Conservation (phyloP, 805 yeast genomes). For the Monosporozyma siamensis region DNA sequence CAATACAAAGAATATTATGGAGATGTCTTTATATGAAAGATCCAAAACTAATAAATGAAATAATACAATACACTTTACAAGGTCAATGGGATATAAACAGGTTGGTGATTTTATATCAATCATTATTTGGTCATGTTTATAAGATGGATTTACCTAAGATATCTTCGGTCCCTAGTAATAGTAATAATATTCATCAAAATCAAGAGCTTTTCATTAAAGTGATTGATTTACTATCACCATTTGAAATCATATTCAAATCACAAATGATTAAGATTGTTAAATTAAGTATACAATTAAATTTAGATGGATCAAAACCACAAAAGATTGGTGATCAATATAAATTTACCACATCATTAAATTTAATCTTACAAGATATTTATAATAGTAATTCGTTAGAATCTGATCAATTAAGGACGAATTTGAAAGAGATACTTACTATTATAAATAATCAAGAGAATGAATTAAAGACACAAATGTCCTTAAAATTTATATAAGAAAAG, state of each 20-base stretch:
- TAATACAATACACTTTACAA: constrained; percentile 3
- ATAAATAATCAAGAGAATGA: constrained; percentile 20
- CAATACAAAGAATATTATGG: constrained; percentile 22
- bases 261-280: constrained; percentile 15
- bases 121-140: constrained; percentile 18
- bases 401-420: constrained; percentile 8
- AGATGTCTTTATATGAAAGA: constrained; percentile 12
- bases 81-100: constrained; percentile 9
- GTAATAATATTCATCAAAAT: constrained; percentile 5
- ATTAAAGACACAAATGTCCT: constrained; percentile 21
- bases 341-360: constrained; percentile 23
- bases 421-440: constrained; percentile 10
- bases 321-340: constrained; percentile 14
- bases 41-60: background rate
- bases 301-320: constrained; percentile 8
- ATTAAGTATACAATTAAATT: constrained; percentile 19
- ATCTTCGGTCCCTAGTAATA: too few species aligned
- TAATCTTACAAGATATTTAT: constrained; percentile 17
- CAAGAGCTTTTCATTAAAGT: constrained; percentile 18
- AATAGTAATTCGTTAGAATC: background rate
- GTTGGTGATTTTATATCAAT: constrained; percentile 20
- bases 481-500: constrained; percentile 15
- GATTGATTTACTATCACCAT: constrained; percentile 13
- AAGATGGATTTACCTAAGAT: constrained; percentile 10
- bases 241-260: background rate